These are phyloP conservation scores for Pholiota molesta DNA, from an alignment of 768 basidiomycete genomes.

Conservation along the genomic window DNA sequence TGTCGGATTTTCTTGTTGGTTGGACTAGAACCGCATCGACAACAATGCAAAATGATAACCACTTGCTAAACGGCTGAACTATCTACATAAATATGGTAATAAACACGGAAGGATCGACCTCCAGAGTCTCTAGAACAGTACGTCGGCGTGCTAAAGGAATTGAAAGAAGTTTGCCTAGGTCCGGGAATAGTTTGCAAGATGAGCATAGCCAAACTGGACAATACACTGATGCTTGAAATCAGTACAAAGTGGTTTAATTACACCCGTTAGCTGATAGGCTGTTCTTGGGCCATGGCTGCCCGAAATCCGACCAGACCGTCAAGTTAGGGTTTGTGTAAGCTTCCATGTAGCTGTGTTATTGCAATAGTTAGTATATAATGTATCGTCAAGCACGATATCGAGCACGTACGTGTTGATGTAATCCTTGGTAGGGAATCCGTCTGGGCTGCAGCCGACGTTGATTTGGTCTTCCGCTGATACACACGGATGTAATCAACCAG, in stretches of 20 bases:
- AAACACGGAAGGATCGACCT: not conserved
- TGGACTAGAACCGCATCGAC: not conserved
- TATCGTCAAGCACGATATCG: not conserved
- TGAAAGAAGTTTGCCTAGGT: not conserved
- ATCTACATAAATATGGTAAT: not conserved
- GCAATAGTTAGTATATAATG: conserved; percentile 18
- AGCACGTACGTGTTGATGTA: conserved; percentile 66
- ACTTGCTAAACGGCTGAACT: not conserved
- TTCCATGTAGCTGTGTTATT: conserved; percentile 50
- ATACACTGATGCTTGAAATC: not conserved
- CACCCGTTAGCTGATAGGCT: conserved; percentile 19
- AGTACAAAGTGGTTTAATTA: not conserved
- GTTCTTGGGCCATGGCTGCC: conserved; percentile 62
- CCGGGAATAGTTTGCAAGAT: not conserved
- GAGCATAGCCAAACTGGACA: not conserved
- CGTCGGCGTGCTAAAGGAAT: not conserved
- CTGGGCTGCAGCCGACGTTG: conserved; percentile 70
- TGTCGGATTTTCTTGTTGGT: not conserved
- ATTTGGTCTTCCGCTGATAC: conserved; percentile 50
- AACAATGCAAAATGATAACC: not conserved
- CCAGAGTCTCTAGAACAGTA: not conserved
- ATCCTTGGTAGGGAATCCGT: conserved; percentile 62
- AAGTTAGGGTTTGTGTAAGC: conserved; percentile 66
- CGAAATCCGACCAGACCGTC: conserved; percentile 47
- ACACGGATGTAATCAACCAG: conserved; percentile 79